phyloP scores from a whole-genome alignment of 2,329 filamentous ascomycete species.

The Rhexocercosporidium sp. region DNA sequence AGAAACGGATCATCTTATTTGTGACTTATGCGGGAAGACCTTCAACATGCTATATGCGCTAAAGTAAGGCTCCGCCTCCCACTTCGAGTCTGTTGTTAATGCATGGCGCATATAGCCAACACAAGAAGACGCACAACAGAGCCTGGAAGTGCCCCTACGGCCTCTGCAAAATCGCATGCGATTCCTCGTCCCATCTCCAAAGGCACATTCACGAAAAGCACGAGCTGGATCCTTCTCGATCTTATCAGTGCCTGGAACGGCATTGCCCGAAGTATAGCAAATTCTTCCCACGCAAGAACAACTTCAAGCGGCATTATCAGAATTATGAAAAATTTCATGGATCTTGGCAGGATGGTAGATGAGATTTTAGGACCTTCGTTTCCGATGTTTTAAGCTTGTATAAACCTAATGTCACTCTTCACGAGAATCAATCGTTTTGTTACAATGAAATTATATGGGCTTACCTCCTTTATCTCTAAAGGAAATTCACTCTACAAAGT shows the following conservation, averaged over 20 bases:
- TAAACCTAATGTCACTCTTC: not conserved
- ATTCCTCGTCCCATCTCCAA: not conserved
- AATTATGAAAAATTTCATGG: not conserved
- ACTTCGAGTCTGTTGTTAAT: not conserved
- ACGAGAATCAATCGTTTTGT: not conserved
- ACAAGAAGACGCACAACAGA: not conserved
- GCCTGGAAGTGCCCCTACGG: not conserved
- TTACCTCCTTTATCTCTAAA: not conserved
- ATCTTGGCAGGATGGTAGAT: not conserved
- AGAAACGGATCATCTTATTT: not conserved
- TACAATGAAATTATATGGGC: not conserved
- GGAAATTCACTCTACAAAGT: not conserved
- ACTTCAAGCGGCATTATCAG: not conserved
- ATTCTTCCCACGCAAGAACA: not conserved
- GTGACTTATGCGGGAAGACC: not conserved
- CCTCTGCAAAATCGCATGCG: not conserved
- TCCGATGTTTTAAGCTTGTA: not conserved
- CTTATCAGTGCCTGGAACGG: not conserved
- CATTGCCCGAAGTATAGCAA: not conserved
- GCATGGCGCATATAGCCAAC: not conserved
- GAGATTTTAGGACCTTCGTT: not conserved
- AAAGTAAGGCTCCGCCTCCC: not conserved
- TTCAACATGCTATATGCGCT: not conserved
- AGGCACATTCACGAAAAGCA: not conserved
- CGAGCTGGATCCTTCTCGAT: not conserved